Percentiles rank a stretch among this genome's conserved stretches.
Conservation (phyloP, 306 rosid species). For the Potentilla sterilis region DNA sequence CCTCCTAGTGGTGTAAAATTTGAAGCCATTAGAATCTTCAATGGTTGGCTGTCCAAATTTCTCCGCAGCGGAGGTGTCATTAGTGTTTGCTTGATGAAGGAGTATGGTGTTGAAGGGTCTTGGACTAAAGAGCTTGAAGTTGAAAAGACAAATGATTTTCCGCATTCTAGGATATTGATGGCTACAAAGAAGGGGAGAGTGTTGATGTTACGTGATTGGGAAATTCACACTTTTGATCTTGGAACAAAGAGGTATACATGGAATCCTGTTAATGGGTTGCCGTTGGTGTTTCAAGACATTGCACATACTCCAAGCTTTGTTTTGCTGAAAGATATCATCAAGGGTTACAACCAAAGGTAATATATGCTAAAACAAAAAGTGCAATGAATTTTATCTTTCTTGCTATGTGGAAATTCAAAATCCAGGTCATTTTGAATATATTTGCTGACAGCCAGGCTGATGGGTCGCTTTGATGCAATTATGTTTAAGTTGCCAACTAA, state of each 20-base stretch:
- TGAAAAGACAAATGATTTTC: background rate
- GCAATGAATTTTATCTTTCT: too few relatives aligned
- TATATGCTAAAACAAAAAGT: too few relatives aligned
- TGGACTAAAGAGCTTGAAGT: background rate
- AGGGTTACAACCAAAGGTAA: background rate
- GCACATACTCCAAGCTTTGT: background rate
- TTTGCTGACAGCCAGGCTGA: too few relatives aligned
- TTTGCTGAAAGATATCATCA: background rate
- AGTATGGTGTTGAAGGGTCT: background rate
- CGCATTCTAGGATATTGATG: background rate
- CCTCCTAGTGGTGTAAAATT: background rate
- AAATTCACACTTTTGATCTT: background rate
- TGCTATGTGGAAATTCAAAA: background rate
- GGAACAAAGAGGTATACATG: background rate
- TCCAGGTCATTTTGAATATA: background rate
- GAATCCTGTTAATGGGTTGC: background rate
- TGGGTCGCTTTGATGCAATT: too few relatives aligned
- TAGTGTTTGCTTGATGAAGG: slow-evolving; percentile 1
- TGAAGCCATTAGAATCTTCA: too few relatives aligned
- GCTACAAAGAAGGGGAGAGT: background rate
- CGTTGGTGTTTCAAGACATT: background rate
- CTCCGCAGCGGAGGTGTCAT: background rate
- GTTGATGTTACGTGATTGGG: background rate
- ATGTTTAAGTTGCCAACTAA: too few relatives aligned
- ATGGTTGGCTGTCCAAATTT: too few relatives aligned